Percentiles rank a stretch among this genome's conserved stretches.
These are phyloP conservation scores for Geosiphon pyriformis DNA, from an alignment of 192 early-diverging fungal species.

Conservation along the genomic window DNA sequence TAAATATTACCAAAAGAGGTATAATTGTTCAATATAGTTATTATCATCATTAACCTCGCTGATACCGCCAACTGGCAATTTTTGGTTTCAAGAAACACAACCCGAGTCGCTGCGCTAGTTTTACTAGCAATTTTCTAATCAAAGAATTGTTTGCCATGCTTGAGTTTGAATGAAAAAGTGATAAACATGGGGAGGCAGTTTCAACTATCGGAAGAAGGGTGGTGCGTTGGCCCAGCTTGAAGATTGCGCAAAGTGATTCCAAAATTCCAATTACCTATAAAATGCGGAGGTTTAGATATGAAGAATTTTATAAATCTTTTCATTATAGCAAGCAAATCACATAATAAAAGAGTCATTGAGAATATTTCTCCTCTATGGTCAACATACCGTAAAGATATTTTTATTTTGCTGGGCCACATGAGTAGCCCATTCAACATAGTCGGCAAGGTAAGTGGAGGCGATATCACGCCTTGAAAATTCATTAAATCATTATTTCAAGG, in stretches of 20 bases:
- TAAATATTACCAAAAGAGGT: conserved; percentile 4
- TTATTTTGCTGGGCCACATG: conserved; percentile 25
- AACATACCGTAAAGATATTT: conserved; percentile 49
- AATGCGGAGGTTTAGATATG: too few species aligned
- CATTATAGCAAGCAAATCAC: conserved; percentile 6
- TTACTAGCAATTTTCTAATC: conserved; percentile 74
- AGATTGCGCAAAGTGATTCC: conserved; percentile 58
- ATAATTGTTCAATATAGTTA: too few species aligned
- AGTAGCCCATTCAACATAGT: conserved; percentile 70
- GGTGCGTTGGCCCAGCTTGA: conserved; percentile 63
- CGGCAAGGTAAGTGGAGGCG: conserved; percentile 46
- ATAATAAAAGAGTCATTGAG: neutral
- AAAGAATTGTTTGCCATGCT: conserved; percentile 63
- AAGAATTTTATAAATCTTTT: too few species aligned
- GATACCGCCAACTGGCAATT: conserved; percentile 63
- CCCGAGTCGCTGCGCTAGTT: conserved; percentile 80
- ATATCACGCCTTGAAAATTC: conserved; percentile 67
- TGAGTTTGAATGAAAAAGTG: conserved; percentile 38
- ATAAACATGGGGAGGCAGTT: conserved; percentile 36
- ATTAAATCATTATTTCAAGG: neutral
- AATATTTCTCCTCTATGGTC: neutral
- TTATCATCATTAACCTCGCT: conserved; percentile 53
- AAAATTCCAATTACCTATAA: conserved; percentile 56
- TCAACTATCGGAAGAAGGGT: conserved; percentile 52
- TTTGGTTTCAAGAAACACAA: conserved; percentile 71